These are phyloP conservation scores for Monosporascus sp. DNA, from an alignment of 2,329 filamentous ascomycete species.

Conservation along the genomic window DNA sequence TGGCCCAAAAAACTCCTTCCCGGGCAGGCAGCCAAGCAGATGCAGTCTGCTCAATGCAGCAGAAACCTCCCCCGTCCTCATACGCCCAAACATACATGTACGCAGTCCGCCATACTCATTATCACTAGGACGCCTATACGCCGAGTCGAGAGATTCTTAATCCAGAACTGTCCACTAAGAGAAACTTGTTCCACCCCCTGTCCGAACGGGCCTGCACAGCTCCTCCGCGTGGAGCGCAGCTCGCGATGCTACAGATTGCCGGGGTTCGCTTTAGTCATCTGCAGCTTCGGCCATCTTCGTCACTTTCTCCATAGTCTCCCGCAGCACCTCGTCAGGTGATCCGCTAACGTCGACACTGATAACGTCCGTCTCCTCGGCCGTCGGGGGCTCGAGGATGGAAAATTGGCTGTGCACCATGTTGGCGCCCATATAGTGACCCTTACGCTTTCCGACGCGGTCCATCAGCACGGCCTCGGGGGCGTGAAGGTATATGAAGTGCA, in stretches of 20 bases:
- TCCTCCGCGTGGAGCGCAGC: slow-evolving; percentile 1
- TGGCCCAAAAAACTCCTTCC: no score
- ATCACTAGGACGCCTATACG: no score
- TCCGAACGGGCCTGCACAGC: no score
- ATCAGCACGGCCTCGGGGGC: slow-evolving; percentile 72
- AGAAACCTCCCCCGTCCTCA: no score
- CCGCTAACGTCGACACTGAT: slow-evolving; percentile 65
- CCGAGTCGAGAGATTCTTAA: no score
- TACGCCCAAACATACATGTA: no score
- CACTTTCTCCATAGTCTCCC: slow-evolving; percentile 54
- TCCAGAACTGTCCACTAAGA: no score
- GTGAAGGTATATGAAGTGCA: slow-evolving; percentile 91
- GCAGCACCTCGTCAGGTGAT: slow-evolving; percentile 53
- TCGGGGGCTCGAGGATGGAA: slow-evolving; percentile 77
- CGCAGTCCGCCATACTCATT: no score
- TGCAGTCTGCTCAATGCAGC: no score
- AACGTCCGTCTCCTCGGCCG: slow-evolving; percentile 64
- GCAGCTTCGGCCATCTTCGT: slow-evolving; percentile 42
- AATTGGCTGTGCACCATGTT: slow-evolving; percentile 95
- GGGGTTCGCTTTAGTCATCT: slow-evolving; percentile 9
- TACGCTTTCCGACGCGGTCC: slow-evolving; percentile 65
- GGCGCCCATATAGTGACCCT: slow-evolving; percentile 93
- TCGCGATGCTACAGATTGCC: slow-evolving; percentile 2
- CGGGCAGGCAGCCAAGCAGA: no score
- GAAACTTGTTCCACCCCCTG: no score